These are phyloP conservation scores for Pyricularia sp. DNA, from an alignment of 2,329 filamentous ascomycete species.

Conservation along the genomic window DNA sequence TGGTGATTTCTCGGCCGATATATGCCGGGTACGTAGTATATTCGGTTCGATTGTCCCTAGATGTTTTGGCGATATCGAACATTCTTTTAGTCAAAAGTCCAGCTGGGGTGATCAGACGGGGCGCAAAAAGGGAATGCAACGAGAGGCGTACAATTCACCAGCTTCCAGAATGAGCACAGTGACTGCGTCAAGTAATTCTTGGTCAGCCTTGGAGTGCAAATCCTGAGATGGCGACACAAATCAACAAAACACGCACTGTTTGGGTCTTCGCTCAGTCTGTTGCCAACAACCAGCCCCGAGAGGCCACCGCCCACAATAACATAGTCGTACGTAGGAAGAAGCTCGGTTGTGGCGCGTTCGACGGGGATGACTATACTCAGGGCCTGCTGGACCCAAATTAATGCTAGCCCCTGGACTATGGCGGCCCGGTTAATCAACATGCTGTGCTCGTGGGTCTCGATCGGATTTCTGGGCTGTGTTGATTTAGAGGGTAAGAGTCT, in stretches of 20 bases:
- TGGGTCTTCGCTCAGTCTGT: constrained; percentile 34
- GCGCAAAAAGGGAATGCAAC: background rate
- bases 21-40: background rate
- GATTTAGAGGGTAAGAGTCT: background rate
- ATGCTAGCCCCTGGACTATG: background rate
- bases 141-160: background rate
- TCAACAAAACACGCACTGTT: constrained; percentile 12
- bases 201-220: background rate
- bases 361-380: background rate
- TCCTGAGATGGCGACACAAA: background rate
- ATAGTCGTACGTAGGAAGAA: constrained; percentile 13
- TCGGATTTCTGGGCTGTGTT: background rate
- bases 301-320: constrained; percentile 42
- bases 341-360: background rate
- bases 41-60: background rate
- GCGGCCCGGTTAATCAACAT: background rate
- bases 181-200: background rate
- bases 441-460: background rate
- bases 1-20: background rate
- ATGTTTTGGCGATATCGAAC: background rate
- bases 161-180: background rate
- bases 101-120: no score
- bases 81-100: background rate
- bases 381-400: background rate
- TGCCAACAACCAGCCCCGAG: constrained; percentile 39